phyloP scores from a whole-genome alignment of 2,329 filamentous ascomycete genomes.

The Aspergillus sp. region DNA sequence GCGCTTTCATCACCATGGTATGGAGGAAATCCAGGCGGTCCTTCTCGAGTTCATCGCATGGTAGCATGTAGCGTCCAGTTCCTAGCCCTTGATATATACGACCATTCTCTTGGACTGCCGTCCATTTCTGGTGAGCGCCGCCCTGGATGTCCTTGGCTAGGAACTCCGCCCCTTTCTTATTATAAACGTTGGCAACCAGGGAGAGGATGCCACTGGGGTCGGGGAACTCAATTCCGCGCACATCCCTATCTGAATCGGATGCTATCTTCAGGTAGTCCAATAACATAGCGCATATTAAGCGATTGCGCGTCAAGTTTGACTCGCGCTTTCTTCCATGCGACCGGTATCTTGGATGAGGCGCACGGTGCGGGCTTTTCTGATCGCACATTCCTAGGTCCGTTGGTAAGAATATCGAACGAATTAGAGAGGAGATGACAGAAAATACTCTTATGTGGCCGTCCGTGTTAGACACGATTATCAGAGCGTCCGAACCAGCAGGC shows the following conservation, averaged over 20 bases:
- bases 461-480: neutral
- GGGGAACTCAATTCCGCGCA: neutral
- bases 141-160: neutral
- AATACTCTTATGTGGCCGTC: neutral
- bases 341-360: neutral
- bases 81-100: neutral
- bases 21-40: slow-evolving; percentile 1
- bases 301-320: neutral
- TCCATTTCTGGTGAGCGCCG: neutral
- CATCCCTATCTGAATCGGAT: neutral
- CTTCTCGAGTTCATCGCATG: neutral
- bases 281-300: neutral
- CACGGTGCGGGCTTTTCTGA: neutral
- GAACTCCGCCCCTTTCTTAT: neutral
- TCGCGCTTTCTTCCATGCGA: neutral
- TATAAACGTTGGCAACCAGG: neutral
- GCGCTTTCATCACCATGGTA: neutral
- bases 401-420: neutral
- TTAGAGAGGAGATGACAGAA: neutral
- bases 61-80: neutral
- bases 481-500: neutral
- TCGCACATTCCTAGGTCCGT: neutral
- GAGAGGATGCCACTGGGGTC: neutral
- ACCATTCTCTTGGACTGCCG: neutral
- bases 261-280: neutral